Evolutionary conservation across 1,284 basidiomycete genomes (phyloP), one percentile per base, ranked within the genome.

Genomic region (Malassezia slooffiae): DNA sequence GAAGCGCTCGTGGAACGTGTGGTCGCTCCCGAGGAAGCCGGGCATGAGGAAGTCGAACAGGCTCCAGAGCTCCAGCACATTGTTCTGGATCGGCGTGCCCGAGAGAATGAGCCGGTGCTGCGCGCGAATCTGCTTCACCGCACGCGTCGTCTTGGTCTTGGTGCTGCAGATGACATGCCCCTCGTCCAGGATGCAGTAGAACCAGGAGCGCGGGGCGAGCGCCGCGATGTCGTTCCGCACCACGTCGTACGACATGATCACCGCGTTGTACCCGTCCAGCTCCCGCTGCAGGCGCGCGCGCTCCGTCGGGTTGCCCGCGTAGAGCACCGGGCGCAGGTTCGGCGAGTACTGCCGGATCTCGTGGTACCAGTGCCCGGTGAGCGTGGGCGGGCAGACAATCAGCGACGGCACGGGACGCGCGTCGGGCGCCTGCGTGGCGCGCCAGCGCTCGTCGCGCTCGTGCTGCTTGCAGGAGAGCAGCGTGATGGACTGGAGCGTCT

Each of bases 11-110:
- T 89, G 93, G 75, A 99, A 99, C 4, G 80, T 81, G n/a, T 81
- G 73, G 70, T 97, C 93, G 5, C 82, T 88, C 19, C 93, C 93
- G 35, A 99, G 74, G 74, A 97, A 97, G 1, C 93, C 93, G 16
- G 93, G 93, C 93, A 99, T 99, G 57, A 99, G 73, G 73, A 96
- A 99, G 71, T 99, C 93, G 70, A 99, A 99, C 44, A 99, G 74
- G 71, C 86, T 93, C 93, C 93, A 99, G 3, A 99, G 74, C 70
- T 99, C 93, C 30, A 99, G 74, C 7, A 97, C 90, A 65, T 97
- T 97, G 72, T 99, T 99, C 74, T 99, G 93, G 47, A 99, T 96
- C 0, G 93, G 93, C 10, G 93, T 99, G 20, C 93, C 93, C 0
- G 89, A 93, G 1, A 99, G 75, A 60, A 99, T 83, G 15, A 99